These are phyloP conservation scores for Lactarius sp. DNA, from an alignment of 768 basidiomycete genomes.

Conservation along the genomic window DNA sequence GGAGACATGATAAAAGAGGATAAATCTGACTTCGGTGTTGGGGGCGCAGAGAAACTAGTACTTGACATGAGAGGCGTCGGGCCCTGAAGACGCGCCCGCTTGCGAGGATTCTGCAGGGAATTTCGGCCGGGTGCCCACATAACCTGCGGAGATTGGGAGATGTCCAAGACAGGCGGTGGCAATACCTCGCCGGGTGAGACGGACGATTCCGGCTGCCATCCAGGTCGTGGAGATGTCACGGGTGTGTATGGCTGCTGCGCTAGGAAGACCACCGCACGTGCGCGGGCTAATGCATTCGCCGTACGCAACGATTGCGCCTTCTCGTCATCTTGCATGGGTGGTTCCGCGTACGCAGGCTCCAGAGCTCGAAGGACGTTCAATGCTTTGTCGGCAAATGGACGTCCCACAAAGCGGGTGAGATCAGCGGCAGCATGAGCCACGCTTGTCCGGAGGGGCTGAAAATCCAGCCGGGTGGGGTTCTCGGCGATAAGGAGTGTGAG, in stretches of 20 bases:
- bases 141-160: conserved; percentile 16
- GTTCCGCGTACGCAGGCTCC: conserved; percentile 65
- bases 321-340: conserved; percentile 44
- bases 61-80: conserved; percentile 12
- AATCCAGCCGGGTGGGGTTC: conserved; percentile 75
- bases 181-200: conserved; percentile 16
- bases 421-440: conserved; percentile 64
- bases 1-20: conserved; percentile 20
- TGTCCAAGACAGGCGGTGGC: conserved; percentile 10
- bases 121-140: conserved; percentile 17
- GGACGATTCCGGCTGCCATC: conserved; percentile 17
- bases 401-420: conserved; percentile 59
- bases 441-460: conserved; percentile 68
- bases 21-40: conserved; percentile 19
- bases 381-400: conserved; percentile 69
- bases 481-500: conserved; percentile 86
- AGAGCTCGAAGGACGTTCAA: conserved; percentile 65
- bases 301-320: conserved; percentile 57
- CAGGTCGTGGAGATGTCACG: conserved; percentile 18
- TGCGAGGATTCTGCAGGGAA: conserved; percentile 12
- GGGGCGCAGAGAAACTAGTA: conserved; percentile 21
- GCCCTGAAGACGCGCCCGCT: conserved; percentile 20
- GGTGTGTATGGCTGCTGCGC: conserved; percentile 47
- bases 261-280: conserved; percentile 55
- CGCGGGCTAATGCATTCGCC: conserved; percentile 72